Percentiles rank a stretch among this genome's conserved stretches.
Evolutionary conservation across 2,329 filamentous ascomycete species (phyloP).

Genomic region (Fusarium irregulare): DNA sequence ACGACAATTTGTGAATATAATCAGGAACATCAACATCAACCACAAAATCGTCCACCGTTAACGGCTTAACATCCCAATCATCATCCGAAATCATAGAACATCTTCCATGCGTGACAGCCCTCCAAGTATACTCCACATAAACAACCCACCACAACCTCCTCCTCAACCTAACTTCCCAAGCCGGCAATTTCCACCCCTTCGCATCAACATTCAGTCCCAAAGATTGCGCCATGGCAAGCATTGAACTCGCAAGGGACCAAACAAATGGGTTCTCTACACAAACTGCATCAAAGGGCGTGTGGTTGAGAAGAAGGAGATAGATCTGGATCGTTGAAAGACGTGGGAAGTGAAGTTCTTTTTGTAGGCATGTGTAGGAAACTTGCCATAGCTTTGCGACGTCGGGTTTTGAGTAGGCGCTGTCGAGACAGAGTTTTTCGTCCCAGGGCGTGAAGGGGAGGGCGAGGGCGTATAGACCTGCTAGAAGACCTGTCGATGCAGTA

Average conservation of each 20-base stretch:
- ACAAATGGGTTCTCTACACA: neutral
- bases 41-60: neutral
- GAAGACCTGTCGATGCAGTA: neutral
- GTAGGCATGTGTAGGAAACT: neutral
- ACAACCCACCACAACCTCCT: constrained; percentile 6
- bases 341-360: constrained; percentile 3
- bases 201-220: neutral
- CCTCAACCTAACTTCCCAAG: neutral
- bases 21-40: neutral
- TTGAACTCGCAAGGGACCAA: neutral
- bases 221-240: constrained; percentile 7
- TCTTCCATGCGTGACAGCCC: neutral
- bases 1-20: neutral
- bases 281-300: neutral
- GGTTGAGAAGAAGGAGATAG: neutral
- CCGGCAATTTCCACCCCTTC: neutral
- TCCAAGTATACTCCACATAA: constrained; percentile 8
- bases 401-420: constrained; percentile 1
- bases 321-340: neutral
- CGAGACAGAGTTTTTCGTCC: constrained; percentile 12
- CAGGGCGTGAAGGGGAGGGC: constrained; percentile 6
- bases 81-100: neutral
- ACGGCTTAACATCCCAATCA: neutral
- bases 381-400: neutral
- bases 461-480: constrained; percentile 1